Conservation (phyloP, 306 rosid genomes). For the Potentilla sterilis region DNA sequence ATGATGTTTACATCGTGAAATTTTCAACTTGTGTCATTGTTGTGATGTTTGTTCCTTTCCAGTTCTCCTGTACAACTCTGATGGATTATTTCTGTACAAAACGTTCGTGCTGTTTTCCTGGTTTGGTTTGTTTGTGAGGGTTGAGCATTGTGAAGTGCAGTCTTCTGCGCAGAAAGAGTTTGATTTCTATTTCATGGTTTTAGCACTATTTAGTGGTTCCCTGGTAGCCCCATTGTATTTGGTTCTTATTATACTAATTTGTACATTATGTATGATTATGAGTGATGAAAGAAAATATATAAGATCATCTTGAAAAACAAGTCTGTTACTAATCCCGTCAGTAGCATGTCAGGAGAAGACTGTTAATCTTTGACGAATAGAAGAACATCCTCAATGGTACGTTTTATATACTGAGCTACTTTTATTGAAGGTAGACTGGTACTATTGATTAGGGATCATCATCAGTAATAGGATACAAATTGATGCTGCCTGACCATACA, state of each 20-base stretch:
- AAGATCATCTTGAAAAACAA: no score
- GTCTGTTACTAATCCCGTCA: no score
- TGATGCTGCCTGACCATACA: slow-evolving; percentile 67
- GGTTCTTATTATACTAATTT: no score
- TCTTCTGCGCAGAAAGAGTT: neutral
- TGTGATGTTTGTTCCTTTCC: neutral
- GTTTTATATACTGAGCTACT: neutral
- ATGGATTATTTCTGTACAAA: neutral
- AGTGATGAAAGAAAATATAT: neutral
- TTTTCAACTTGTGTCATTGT: neutral
- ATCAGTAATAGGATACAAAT: slow-evolving; percentile 41
- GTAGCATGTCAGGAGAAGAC: no score
- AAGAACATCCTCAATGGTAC: neutral
- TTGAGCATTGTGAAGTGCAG: neutral
- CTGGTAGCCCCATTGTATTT: neutral
- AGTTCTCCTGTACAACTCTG: neutral
- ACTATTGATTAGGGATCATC: slow-evolving; percentile 14
- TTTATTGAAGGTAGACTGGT: neutral
- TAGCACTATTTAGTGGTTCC: neutral
- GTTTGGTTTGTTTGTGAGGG: neutral
- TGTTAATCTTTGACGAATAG: no score
- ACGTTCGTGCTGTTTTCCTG: neutral
- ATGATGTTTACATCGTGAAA: neutral
- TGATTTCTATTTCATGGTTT: neutral
- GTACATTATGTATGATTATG: neutral